Base-by-base conservation (phyloP, 495 filamentous ascomycete genomes). In the Penicillium verhagenii region DNA sequence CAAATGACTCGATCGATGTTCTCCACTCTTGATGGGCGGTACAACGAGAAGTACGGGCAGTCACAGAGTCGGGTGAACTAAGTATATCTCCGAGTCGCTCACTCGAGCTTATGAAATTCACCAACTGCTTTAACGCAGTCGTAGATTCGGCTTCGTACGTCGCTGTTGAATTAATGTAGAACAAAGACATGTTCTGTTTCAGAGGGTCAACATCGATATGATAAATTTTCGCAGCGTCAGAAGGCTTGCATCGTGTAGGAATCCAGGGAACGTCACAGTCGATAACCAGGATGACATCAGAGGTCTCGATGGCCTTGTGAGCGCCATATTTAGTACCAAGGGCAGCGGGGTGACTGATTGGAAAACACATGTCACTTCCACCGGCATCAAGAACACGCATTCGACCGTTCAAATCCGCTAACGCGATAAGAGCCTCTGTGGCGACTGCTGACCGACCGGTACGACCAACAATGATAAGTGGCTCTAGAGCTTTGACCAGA, bases 351-450 rank as follows among this genome's bases (percentile, higher is more conserved):
- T 96, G 92, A 47, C 92, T 79, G 2, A 85, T 87, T 2, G 93
- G 93, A 72, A 97, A 97, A 64, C 90, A 95, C 93, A 97, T 94
- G 67, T 97, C 93, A 64, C 89, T 89, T 29, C 91, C 92, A 21
- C 89, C 90, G 1, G 91, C 91, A 67, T 97, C 93, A 23, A 97
- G 71, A 16, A 97, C 90, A 9, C 91, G 77, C 38, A 96, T 67
- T 0, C n/a, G n/a, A n/a, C 91, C 91, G 60, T 86, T 86, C 50
- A 96, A 82, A 67, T 95, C 78, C 10, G 91, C 90, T 33, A 97
- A 68, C 28, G 82, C 81, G 2, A 97, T 88, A 51, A 97, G 71
- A 51, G 87, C 89, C 19, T 64, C 71, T 25, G 89, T 84, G 2
- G 86, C 75, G n/a, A 73, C 73, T 50, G 89, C 83, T 29, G 90